phyloP scores from a whole-genome alignment of 1,284 basidiomycete species.

The Puccinia brachypodii region DNA sequence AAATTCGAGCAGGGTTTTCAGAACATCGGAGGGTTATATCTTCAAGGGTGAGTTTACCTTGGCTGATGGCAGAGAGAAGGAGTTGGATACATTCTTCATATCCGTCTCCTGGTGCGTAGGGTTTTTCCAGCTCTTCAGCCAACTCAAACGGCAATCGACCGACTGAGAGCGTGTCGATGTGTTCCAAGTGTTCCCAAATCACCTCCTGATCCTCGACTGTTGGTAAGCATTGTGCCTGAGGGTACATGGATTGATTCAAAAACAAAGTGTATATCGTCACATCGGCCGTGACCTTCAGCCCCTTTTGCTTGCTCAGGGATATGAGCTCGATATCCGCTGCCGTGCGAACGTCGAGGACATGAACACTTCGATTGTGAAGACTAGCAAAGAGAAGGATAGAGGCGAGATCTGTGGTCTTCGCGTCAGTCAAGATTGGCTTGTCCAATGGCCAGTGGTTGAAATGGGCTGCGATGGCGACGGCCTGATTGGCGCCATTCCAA shows the following conservation, averaged over 20 bases:
- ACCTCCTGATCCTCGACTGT: slow-evolving; percentile 74
- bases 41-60: slow-evolving; percentile 76
- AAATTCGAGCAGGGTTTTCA: slow-evolving; percentile 90
- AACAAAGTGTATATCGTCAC: slow-evolving; percentile 91
- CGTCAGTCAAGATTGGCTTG: slow-evolving; percentile 91
- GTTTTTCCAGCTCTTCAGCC: slow-evolving; percentile 68
- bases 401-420: slow-evolving; percentile 85
- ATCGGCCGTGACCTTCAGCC: slow-evolving; percentile 93
- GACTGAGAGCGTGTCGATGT: slow-evolving; percentile 89
- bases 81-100: slow-evolving; percentile 85
- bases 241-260: slow-evolving; percentile 77
- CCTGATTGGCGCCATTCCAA: slow-evolving; percentile 59
- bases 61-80: slow-evolving; percentile 78
- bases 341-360: slow-evolving; percentile 88
- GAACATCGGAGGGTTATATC: slow-evolving; percentile 78
- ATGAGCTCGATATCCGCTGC: slow-evolving; percentile 88
- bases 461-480: slow-evolving; percentile 71
- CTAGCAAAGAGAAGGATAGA: slow-evolving; percentile 90
- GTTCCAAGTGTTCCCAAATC: slow-evolving; percentile 81
- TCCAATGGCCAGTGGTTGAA: slow-evolving; percentile 88
- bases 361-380: slow-evolving; percentile 82
- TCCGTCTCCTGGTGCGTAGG: slow-evolving; percentile 72
- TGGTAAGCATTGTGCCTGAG: slow-evolving; percentile 69
- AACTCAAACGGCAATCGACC: slow-evolving; percentile 79
- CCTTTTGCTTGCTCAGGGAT: slow-evolving; percentile 88